Percentiles rank a stretch among this genome's conserved stretches.
These are phyloP conservation scores for Colletotrichum ledebouriae DNA, from an alignment of 2,329 filamentous ascomycete genomes.

Conservation along the genomic window DNA sequence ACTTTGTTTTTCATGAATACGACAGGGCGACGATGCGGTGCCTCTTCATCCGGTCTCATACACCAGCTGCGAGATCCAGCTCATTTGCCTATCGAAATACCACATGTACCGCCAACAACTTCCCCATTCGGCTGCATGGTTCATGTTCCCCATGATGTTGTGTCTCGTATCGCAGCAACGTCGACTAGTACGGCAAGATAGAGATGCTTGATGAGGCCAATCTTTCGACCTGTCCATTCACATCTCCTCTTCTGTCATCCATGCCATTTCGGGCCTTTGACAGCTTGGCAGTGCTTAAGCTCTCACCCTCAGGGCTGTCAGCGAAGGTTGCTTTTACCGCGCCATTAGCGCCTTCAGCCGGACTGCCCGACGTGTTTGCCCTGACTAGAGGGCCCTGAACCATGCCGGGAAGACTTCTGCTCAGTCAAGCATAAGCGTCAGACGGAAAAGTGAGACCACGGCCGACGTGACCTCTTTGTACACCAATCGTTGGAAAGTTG, in stretches of 20 bases:
- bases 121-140: not conserved
- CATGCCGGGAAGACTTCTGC: no score
- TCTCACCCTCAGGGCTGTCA: not conserved
- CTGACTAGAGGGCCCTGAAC: not conserved
- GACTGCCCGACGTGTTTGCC: not conserved
- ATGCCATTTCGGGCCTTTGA: not conserved
- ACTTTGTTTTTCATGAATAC: not conserved
- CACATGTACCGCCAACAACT: not conserved
- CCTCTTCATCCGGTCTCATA: conserved; percentile 24
- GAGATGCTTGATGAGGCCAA: no score
- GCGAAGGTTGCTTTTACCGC: conserved; percentile 1
- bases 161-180: conserved; percentile 11
- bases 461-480: no score
- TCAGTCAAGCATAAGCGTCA: no score
- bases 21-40: not conserved
- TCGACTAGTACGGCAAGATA: not conserved
- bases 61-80: conserved; percentile 2
- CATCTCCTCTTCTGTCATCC: conserved; percentile 10
- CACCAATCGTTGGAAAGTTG: no score
- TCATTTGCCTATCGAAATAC: not conserved
- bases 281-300: not conserved
- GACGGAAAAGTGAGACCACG: not conserved
- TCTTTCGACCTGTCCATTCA: not conserved
- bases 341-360: not conserved
- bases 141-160: not conserved